These are phyloP conservation scores for Paramecium biaurelia DNA, from an alignment of 73 alveolate species.

Conservation along the genomic window DNA sequence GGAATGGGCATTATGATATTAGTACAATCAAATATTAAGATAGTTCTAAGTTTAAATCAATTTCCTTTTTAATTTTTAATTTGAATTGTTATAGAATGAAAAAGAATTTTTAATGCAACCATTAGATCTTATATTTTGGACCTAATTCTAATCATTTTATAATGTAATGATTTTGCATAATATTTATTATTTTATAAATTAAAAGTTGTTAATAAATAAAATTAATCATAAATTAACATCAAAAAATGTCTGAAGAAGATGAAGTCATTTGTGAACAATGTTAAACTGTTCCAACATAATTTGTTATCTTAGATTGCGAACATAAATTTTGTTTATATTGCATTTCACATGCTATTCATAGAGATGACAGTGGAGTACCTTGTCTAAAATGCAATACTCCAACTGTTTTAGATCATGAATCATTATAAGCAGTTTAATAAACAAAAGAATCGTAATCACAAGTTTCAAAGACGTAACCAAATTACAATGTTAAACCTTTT, in stretches of 20 bases:
- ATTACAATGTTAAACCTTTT: background rate
- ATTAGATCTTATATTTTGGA: background rate
- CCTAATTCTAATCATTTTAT: background rate
- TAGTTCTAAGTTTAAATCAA: no score
- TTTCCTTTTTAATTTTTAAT: no score
- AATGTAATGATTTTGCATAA: conserved; percentile 37
- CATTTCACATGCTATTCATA: conserved; percentile 8
- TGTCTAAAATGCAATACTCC: conserved; percentile 36
- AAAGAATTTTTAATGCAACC: no score
- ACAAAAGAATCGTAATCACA: background rate
- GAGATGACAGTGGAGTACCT: conserved; percentile 51
- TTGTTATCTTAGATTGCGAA: conserved; percentile 31
- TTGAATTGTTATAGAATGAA: background rate
- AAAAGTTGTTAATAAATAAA: background rate
- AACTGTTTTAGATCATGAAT: background rate
- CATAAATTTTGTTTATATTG: conserved; percentile 40
- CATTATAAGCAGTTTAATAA: background rate
- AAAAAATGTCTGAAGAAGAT: conserved; percentile 8
- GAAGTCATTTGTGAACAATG: conserved; percentile 36
- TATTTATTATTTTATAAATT: background rate
- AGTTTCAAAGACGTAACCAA: background rate
- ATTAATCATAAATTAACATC: background rate
- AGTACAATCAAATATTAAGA: no score
- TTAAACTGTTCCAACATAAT: background rate
- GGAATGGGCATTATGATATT: no score